Evolutionary conservation across 176 grass and related monocot genomes (phyloP).

Genomic region (Carex cristatella): DNA sequence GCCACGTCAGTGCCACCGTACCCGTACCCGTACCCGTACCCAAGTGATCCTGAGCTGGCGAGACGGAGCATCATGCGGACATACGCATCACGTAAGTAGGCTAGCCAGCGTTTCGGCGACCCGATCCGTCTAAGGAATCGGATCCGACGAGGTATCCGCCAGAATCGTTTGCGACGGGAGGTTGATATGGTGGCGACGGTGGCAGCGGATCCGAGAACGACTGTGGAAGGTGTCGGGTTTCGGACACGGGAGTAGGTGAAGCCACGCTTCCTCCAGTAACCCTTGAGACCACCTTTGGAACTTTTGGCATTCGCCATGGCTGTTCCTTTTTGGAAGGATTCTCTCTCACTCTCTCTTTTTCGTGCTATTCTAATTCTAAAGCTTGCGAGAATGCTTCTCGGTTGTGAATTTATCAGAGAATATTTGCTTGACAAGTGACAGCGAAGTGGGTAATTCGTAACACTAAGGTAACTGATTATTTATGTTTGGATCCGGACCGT

Average conservation of each 20-base stretch:
- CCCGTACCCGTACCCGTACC: neutral
- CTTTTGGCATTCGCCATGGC: slow-evolving; percentile 23
- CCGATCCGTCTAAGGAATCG: slow-evolving; percentile 33
- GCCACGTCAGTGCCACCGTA: slow-evolving; percentile 13
- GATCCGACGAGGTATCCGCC: slow-evolving; percentile 30
- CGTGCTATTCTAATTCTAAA: too few species aligned
- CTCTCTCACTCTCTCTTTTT: too few species aligned
- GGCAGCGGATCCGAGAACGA: slow-evolving; percentile 24
- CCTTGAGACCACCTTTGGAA: slow-evolving; percentile 43
- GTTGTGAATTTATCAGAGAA: too few species aligned
- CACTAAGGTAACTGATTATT: too few species aligned
- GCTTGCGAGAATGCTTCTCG: neutral
- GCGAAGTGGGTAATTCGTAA: too few species aligned
- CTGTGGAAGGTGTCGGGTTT: slow-evolving; percentile 25
- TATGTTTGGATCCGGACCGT: neutral
- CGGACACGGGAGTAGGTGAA: slow-evolving; percentile 35
- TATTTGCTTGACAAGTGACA: too few species aligned
- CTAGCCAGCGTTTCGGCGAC: slow-evolving; percentile 35
- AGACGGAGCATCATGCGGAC: slow-evolving; percentile 60
- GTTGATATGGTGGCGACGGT: neutral
- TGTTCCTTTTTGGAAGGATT: neutral
- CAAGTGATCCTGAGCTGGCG: slow-evolving; percentile 33
- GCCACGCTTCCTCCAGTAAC: slow-evolving; percentile 52
- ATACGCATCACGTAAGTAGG: slow-evolving; percentile 50
- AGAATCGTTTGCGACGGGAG: slow-evolving; percentile 13